A percentile compares a stretch with the other conserved stretches of the same genome.
Evolutionary conservation across 176 grass and related monocot species (phyloP).

Genomic region (Raddia guianensis): DNA sequence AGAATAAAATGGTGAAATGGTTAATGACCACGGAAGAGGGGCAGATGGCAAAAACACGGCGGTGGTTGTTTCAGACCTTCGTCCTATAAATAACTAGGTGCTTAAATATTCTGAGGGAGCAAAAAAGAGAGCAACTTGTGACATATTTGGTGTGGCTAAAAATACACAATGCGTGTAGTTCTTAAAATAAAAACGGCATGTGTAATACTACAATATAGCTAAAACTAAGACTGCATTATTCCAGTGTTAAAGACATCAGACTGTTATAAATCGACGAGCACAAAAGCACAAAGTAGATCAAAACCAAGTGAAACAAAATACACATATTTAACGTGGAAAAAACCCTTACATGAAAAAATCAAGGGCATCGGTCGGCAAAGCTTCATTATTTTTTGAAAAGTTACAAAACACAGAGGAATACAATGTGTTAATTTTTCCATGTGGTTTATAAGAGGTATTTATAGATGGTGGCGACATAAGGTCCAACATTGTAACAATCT

Average conservation of each 20-base stretch:
- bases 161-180: background rate
- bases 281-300: too few relatives aligned
- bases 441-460: too few relatives aligned
- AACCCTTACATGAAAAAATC: too few relatives aligned
- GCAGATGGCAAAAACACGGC: slow-evolving; percentile 8
- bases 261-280: too few relatives aligned
- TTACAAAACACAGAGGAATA: too few relatives aligned
- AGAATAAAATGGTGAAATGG: slow-evolving; percentile 27
- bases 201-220: background rate
- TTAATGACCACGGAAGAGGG: slow-evolving; percentile 17
- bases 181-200: background rate
- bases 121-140: background rate
- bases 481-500: too few relatives aligned
- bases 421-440: too few relatives aligned
- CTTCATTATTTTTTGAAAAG: too few relatives aligned
- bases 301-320: too few relatives aligned
- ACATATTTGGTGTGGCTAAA: slow-evolving; percentile 7
- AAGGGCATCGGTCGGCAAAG: too few relatives aligned
- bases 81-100: slow-evolving; percentile 55
- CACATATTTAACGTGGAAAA: too few relatives aligned
- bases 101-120: background rate
- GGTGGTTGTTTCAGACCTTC: slow-evolving; percentile 7
- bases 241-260: background rate
- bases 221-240: background rate
- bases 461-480: too few relatives aligned